Conservation (phyloP, 352 stramenopile species). For the Globisporangium emineosum region DNA sequence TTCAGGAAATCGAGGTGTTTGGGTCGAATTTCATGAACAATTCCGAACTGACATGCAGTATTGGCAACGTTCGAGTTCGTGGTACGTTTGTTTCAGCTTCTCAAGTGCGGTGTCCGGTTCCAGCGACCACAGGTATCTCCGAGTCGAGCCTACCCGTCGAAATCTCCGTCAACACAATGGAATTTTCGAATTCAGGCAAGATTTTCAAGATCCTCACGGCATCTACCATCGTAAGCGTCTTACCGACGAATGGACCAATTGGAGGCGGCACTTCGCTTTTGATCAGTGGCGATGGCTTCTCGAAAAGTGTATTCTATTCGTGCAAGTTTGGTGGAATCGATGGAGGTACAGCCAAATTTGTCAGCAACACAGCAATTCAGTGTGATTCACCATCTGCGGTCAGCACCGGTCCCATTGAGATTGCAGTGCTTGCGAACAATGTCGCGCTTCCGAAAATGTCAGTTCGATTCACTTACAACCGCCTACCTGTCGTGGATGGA, state of each 20-base stretch:
- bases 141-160: neutral
- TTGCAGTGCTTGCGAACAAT: slow-evolving; percentile 8
- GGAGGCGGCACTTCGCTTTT: neutral
- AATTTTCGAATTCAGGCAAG: slow-evolving; percentile 8
- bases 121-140: neutral
- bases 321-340: slow-evolving; percentile 3
- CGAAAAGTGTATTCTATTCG: slow-evolving; percentile 2
- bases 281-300: slow-evolving; percentile 13
- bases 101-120: slow-evolving; percentile 5
- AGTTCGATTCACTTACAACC: slow-evolving; percentile 1
- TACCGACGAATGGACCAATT: slow-evolving; percentile 25
- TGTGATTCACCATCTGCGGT: neutral
- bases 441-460: slow-evolving; percentile 3
- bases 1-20: slow-evolving; percentile 9
- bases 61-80: neutral
- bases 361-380: neutral
- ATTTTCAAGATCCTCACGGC: neutral
- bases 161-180: slow-evolving; percentile 7
- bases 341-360: neutral
- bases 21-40: slow-evolving; percentile 8
- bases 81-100: slow-evolving; percentile 4
- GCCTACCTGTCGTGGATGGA: neutral
- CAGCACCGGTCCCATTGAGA: neutral
- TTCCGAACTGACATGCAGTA: slow-evolving; percentile 5
- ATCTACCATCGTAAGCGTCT: slow-evolving; percentile 2